Evolutionary conservation across 768 basidiomycete species (phyloP), one percentile per base, ranked within the genome.

Genomic region (Amanita fuliginea): DNA sequence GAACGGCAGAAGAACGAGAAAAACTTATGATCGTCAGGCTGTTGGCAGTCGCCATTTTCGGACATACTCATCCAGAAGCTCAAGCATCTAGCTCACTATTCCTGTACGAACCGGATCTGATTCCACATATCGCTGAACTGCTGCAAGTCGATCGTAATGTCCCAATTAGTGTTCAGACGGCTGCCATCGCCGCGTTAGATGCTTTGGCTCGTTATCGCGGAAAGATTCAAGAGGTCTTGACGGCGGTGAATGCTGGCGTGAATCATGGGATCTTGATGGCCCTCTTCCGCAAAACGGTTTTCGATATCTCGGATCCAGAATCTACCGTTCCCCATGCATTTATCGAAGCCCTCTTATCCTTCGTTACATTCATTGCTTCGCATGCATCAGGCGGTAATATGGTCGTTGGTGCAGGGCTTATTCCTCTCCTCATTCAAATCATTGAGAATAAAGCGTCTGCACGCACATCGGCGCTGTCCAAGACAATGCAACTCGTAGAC

Each of bases 191-290:
- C 22, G 84, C 89, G n/a, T 73, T 98, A 51, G 96, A 99, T 62
- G 89, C 89, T 11, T 76, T 95, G 51, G 85, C 83, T 10, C 75
- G 91, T 53, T 94, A 95, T 62, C 79, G 90, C 53, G 73, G 69
- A 52, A 90, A 85, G 61, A 75, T 88, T 32, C 79, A 82, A 57
- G 96, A 98, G 60, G 90, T 95, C 34, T 65, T 96, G 41, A 83
- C 84, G 4, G 84, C 93, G 1, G 78, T 98, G 33, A 96, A 96
- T 61, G 94, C 91, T 21, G 91, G 91, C 39, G 91, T 97, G 48
- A 96, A 92, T 58, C 96, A 98, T 60, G 96, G 96, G 10, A 84
- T 92, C 35, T 64, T 99, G 21, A 90, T 98, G 83, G 83, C 86
- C 24, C 71, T 93, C 32, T 74, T 97, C 48, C 79, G 93, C 53